Percentiles rank a stretch among this genome's conserved stretches.
phyloP scores from a whole-genome alignment of 1,139 yeast genomes.

The Magnusiomyces magnusii region DNA sequence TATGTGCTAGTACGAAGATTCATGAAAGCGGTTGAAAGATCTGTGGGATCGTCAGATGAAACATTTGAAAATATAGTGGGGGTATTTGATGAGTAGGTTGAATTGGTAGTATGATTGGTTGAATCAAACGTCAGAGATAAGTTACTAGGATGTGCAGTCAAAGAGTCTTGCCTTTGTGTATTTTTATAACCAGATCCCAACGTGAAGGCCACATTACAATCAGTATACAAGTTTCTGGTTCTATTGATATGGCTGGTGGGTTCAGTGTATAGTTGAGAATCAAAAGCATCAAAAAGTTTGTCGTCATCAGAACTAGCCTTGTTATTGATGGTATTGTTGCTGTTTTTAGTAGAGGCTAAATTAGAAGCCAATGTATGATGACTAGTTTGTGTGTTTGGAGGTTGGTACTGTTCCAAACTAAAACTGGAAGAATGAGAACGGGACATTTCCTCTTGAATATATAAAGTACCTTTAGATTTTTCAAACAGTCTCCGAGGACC shows the following conservation, averaged over 20 bases:
- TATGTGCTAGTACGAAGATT: background rate
- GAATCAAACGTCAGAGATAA: no score
- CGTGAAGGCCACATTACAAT: background rate
- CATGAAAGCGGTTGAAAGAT: background rate
- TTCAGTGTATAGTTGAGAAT: background rate
- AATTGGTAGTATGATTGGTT: no score
- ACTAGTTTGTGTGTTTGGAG: background rate
- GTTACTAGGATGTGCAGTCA: no score
- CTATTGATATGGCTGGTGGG: background rate
- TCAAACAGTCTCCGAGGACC: slow-evolving; percentile 9
- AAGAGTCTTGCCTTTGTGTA: background rate
- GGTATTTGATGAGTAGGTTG: no score
- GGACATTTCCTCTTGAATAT: background rate
- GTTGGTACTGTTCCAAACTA: background rate
- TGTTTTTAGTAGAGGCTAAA: background rate
- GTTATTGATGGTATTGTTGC: background rate
- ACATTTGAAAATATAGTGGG: background rate
- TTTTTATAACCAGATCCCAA: background rate
- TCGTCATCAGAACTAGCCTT: background rate
- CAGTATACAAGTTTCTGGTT: background rate
- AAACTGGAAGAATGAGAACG: background rate
- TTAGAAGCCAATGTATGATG: background rate
- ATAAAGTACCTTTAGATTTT: slow-evolving; percentile 3
- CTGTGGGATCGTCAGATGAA: background rate
- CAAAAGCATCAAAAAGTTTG: background rate